phyloP scores from a whole-genome alignment of 306 rosid genomes.

The Argentina anserina region DNA sequence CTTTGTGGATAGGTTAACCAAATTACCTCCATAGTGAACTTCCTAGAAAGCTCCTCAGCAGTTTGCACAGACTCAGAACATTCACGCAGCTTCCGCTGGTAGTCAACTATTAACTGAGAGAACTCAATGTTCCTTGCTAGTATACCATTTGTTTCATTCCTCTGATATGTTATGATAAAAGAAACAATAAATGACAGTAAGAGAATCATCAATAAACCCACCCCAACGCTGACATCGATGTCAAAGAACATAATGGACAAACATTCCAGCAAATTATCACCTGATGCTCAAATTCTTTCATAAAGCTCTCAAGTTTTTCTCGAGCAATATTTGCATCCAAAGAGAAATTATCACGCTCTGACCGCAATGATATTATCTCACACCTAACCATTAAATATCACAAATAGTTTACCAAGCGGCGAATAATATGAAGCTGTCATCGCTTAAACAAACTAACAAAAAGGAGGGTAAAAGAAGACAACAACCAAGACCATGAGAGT shows the following conservation, averaged over 20 bases:
- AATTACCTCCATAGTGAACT: constrained; percentile 74
- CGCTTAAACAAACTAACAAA: background rate
- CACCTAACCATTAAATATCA: constrained; percentile 43
- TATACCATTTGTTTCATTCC: constrained; percentile 60
- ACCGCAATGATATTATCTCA: constrained; percentile 53
- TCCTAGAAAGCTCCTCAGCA: constrained; percentile 68
- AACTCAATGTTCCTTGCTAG: constrained; percentile 82
- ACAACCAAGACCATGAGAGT: background rate
- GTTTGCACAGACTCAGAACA: constrained; percentile 69
- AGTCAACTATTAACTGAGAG: constrained; percentile 74
- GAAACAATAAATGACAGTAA: constrained; percentile 2
- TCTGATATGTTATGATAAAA: constrained; percentile 38
- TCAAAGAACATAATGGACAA: background rate
- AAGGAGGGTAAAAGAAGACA: background rate
- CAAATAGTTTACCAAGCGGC: background rate
- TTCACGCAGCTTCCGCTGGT: constrained; percentile 81
- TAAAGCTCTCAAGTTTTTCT: constrained; percentile 67
- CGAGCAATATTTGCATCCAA: constrained; percentile 70
- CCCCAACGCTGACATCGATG: background rate
- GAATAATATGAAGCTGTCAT: background rate
- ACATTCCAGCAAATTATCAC: constrained; percentile 24
- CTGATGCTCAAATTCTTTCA: constrained; percentile 79
- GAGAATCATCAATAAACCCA: background rate
- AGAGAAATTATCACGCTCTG: constrained; percentile 70
- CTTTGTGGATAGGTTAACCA: background rate